Conservation (phyloP, 345 rosid species). For the Lagerstroemia speciosa region DNA sequence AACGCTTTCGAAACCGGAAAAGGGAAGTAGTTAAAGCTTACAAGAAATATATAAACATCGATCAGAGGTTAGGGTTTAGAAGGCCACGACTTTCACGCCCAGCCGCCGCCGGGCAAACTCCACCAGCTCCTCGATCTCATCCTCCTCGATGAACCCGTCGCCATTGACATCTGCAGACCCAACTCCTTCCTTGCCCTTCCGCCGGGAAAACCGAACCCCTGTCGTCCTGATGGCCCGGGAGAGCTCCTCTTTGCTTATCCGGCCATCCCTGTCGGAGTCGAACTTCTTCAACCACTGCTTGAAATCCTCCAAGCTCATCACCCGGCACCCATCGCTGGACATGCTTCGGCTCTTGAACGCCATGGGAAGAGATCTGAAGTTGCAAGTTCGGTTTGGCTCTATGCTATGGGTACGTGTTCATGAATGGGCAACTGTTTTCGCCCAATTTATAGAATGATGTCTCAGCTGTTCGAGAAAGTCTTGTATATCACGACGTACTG, state of each 20-base stretch:
- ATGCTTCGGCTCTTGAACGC: conserved; percentile 3
- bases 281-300: conserved; percentile 16
- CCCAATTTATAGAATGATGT: too few relatives aligned
- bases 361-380: background rate
- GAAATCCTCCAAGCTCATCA: conserved; percentile 13
- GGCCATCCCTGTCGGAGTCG: conserved; percentile 19
- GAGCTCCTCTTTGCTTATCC: conserved; percentile 24
- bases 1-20: too few relatives aligned
- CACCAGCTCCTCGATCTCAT: conserved; percentile 12
- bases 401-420: too few relatives aligned
- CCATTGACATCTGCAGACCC: conserved; percentile 8
- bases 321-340: background rate
- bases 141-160: conserved; percentile 15
- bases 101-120: conserved; percentile 16
- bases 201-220: conserved; percentile 6
- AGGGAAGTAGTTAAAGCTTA: background rate
- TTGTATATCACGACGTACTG: too few relatives aligned
- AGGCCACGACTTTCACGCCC: conserved; percentile 3
- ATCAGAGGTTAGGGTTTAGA: background rate
- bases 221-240: conserved; percentile 10
- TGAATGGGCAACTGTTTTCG: too few relatives aligned
- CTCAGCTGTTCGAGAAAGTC: too few relatives aligned
- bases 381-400: too few relatives aligned
- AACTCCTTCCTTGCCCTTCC: conserved; percentile 9
- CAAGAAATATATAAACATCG: background rate